Percentiles rank a stretch among this genome's conserved stretches.
Evolutionary conservation across 495 filamentous ascomycete species (phyloP).

Genomic region (Podospora tetraspora): DNA sequence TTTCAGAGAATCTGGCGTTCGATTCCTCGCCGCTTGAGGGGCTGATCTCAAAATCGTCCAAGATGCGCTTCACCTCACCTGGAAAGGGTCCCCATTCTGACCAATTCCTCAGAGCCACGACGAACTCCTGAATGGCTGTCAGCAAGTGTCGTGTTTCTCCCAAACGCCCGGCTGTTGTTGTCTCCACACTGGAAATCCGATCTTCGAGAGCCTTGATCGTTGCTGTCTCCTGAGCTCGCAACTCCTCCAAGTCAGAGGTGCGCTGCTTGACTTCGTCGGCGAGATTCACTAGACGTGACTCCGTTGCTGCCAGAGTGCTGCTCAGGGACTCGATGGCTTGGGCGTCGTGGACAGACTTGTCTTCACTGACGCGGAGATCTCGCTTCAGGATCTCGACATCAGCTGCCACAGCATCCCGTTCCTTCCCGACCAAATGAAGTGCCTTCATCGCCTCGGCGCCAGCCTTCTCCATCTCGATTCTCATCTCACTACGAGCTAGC

Average conservation of each 20-base stretch:
- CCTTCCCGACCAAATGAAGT: slow-evolving; percentile 7
- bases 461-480: slow-evolving; percentile 14
- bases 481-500: slow-evolving; percentile 8
- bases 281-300: not conserved
- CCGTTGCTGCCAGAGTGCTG: slow-evolving; percentile 5
- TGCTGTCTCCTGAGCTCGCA: slow-evolving; percentile 1
- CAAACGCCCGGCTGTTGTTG: slow-evolving; percentile 3
- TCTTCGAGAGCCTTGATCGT: slow-evolving; percentile 2
- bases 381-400: slow-evolving; percentile 11
- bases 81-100: not conserved
- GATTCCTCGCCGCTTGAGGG: not conserved
- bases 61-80: not conserved
- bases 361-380: slow-evolving; percentile 7
- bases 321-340: slow-evolving; percentile 12
- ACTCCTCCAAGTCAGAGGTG: not conserved
- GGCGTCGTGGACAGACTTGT: slow-evolving; percentile 9
- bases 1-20: not conserved
- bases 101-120: not conserved
- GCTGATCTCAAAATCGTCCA: not conserved
- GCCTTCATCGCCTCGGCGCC: slow-evolving; percentile 3
- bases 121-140: not conserved
- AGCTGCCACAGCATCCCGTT: slow-evolving; percentile 1
- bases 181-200: slow-evolving; percentile 7
- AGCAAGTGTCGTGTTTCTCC: not conserved
- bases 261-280: slow-evolving; percentile 3